Percentiles rank a stretch among this genome's conserved stretches.
Conservation (phyloP, 1,284 basidiomycete species). For the Moesziomyces globuligerus region DNA sequence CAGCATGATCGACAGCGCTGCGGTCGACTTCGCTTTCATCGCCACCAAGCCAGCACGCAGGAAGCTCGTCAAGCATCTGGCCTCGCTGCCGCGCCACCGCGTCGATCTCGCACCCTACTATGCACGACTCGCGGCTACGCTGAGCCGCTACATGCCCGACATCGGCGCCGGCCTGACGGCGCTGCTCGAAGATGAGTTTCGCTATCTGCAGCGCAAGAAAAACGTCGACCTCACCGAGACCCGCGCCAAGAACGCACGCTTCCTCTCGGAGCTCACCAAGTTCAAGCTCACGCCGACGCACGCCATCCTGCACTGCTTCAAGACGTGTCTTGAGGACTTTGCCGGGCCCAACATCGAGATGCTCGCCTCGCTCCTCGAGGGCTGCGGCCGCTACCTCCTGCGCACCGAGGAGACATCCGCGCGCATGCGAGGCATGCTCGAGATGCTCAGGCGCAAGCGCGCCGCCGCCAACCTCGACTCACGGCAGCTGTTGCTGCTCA, state of each 20-base stretch:
- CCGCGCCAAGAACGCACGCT: constrained; percentile 88
- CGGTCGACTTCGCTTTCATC: constrained; percentile 93
- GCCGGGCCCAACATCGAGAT: constrained; percentile 92
- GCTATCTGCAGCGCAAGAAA: constrained; percentile 93
- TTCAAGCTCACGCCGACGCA: constrained; percentile 92
- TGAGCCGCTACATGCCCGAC: constrained; percentile 93
- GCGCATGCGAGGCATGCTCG: constrained; percentile 78
- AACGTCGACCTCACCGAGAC: constrained; percentile 87
- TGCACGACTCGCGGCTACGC: constrained; percentile 84
- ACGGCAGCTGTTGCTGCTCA: constrained; percentile 85
- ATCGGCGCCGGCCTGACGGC: constrained; percentile 83
- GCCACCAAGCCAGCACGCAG: constrained; percentile 95
- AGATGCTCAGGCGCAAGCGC: constrained; percentile 93
- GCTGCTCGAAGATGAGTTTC: constrained; percentile 90
- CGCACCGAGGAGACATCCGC: constrained; percentile 86
- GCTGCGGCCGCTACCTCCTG: constrained; percentile 90
- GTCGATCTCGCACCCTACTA: constrained; percentile 94
- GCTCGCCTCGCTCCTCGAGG: constrained; percentile 88
- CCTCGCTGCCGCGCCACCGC: constrained; percentile 85
- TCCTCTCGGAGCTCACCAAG: constrained; percentile 91
- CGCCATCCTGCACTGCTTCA: constrained; percentile 92
- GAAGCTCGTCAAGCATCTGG: constrained; percentile 78
- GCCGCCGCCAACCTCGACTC: constrained; percentile 90
- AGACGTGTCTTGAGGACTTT: constrained; percentile 96
- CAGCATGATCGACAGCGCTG: constrained; percentile 90